Evolutionary conservation across 2,329 filamentous ascomycete genomes (phyloP).

Genomic region (Colletotrichum scovillei): DNA sequence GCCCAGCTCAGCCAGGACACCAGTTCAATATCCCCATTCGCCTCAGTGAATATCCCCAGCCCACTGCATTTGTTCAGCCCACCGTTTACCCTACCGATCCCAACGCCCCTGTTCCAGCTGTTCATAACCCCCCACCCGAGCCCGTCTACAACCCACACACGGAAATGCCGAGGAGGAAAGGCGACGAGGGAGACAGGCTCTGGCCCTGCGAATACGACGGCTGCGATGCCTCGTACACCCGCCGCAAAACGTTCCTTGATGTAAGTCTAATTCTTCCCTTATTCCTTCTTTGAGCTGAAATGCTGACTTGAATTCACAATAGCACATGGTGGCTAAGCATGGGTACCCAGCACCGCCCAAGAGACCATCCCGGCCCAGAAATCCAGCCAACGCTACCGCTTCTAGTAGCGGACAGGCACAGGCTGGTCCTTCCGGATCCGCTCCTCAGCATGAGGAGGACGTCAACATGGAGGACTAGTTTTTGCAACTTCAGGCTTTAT

Average conservation of each 20-base stretch:
- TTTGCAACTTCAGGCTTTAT: no score
- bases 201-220: not conserved
- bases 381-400: not conserved
- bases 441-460: not conserved
- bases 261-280: not conserved
- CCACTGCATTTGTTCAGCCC: no score
- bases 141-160: not conserved
- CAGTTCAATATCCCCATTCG: not conserved
- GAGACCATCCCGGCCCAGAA: not conserved
- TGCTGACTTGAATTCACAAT: not conserved
- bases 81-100: not conserved
- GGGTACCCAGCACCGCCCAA: not conserved
- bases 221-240: not conserved
- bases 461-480: not conserved
- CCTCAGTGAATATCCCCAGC: not conserved
- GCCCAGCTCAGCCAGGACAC: not conserved
- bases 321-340: not conserved
- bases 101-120: not conserved
- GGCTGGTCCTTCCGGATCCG: no score
- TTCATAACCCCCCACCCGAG: not conserved
- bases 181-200: not conserved
- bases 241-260: not conserved
- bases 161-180: not conserved
- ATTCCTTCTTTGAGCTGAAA: not conserved
- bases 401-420: not conserved